phyloP scores from a whole-genome alignment of 495 filamentous ascomycete species.

The Tetracladium setigerum region DNA sequence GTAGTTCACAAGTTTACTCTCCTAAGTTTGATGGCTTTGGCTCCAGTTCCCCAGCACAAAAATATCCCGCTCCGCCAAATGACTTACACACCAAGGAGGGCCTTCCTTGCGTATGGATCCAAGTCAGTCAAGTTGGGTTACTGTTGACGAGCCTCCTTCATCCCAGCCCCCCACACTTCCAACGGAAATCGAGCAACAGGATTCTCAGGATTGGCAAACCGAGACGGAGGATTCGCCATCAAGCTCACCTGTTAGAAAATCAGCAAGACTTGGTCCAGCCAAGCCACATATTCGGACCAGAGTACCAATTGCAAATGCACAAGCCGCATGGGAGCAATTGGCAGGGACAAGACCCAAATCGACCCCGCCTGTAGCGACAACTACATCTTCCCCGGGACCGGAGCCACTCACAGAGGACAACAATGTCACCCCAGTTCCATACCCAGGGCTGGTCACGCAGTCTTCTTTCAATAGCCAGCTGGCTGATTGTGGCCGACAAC shows the following conservation, averaged over 20 bases:
- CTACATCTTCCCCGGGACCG: neutral
- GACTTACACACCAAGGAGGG: neutral
- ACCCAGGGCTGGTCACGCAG: conserved; percentile 14
- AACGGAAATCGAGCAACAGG: neutral
- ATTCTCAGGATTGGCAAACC: conserved; percentile 16
- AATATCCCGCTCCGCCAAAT: neutral
- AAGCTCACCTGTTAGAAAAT: neutral
- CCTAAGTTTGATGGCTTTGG: conserved; percentile 24
- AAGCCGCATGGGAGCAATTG: conserved; percentile 11
- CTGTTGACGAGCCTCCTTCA: neutral
- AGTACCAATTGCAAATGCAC: conserved; percentile 8
- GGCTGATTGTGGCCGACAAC: conserved; percentile 17
- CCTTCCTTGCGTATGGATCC: no score
- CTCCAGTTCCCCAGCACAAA: conserved; percentile 23
- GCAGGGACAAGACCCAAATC: neutral
- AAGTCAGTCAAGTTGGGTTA: no score
- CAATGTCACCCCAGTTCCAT: conserved; percentile 2
- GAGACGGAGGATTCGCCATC: neutral
- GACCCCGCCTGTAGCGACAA: neutral
- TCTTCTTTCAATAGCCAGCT: conserved; percentile 19
- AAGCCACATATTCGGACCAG: neutral
- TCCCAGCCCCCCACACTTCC: neutral
- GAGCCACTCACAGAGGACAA: neutral
- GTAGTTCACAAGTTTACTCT: conserved; percentile 14
- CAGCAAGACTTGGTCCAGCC: neutral